Base-by-base conservation (phyloP, 2,329 filamentous ascomycete genomes). In the Talaromyces sp. region DNA sequence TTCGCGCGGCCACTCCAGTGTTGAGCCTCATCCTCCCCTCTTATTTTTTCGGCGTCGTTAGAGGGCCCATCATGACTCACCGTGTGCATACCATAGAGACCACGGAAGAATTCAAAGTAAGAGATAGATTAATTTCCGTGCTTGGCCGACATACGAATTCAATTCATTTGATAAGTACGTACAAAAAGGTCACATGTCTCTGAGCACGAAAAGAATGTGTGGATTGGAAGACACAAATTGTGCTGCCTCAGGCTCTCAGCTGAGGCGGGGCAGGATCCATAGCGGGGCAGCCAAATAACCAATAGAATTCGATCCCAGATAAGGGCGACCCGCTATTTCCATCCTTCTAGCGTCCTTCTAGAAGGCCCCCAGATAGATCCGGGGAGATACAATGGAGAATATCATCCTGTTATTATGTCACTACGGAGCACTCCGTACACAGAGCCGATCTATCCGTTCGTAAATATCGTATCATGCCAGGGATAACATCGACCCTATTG, bases 181-280 rank as follows among this genome's bases (percentile, higher is more conserved):
- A 2, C 11, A 10, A 25, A 11, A 13, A 5, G 43, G 28, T 17
- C 39, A 45, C 28, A 36, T 41, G 37, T 5, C 10, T 10, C 13
- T 33, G 21, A 35, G 19, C 33, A 48, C 33, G 19, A 17, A 31
- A 31, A 46, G 7, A 13, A 35, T 25, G 9, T 36, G 9, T 35
- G 17, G 19, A 33, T 7, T 11, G 10, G 17, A 21, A 7, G 11
- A 50, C n/a, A 9, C 19, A 9, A 33, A 50, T 36, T 36, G 31
- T 13, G 52, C 39, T 21, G 52, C 52, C 52, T 54, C 28, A 54
- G 52, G 52, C 52, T 22, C 28, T 54, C 28, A 54, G 52, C 37
- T 45, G 52, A 43, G 7, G 51, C n/a, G 25, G 51, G 25, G 22
- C 15, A 31, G 8, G 25, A 6, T 9, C 37, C 37, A 3, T 17